A percentile compares a stretch with the other conserved stretches of the same genome.
Conservation (phyloP, 73 alveolate species). For the Paramecium tetraurelia region DNA sequence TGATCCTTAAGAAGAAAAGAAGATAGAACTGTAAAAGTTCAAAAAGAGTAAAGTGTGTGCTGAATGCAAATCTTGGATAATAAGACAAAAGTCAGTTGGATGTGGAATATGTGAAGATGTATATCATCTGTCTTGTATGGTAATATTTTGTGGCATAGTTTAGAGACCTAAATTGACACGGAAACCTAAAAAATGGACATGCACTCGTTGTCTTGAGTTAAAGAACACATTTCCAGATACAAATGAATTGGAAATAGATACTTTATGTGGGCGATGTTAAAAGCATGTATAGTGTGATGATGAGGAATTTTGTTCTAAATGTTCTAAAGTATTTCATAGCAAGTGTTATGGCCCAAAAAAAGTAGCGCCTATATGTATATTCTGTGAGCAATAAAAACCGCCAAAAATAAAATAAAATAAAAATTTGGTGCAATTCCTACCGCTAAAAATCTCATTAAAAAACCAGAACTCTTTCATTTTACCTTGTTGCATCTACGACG, state of each 20-base stretch:
- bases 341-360: constrained; percentile 26
- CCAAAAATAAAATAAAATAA: neutral
- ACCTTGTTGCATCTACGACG: neutral
- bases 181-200: constrained; percentile 11
- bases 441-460: neutral
- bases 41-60: neutral
- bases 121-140: constrained; percentile 55
- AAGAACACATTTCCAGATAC: neutral
- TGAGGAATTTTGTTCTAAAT: neutral
- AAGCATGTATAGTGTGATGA: neutral
- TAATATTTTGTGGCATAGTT: neutral
- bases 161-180: neutral
- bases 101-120: constrained; percentile 58
- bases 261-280: constrained; percentile 15
- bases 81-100: neutral
- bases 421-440: neutral
- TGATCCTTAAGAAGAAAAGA: neutral
- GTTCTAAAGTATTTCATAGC: neutral
- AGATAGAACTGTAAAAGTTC: neutral
- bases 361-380: constrained; percentile 31
- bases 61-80: neutral
- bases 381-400: neutral
- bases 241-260: neutral
- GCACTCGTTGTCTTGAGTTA: neutral
- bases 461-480: neutral